phyloP scores from a whole-genome alignment of 192 early-diverging fungal genomes.

The Coemansia sp. region DNA sequence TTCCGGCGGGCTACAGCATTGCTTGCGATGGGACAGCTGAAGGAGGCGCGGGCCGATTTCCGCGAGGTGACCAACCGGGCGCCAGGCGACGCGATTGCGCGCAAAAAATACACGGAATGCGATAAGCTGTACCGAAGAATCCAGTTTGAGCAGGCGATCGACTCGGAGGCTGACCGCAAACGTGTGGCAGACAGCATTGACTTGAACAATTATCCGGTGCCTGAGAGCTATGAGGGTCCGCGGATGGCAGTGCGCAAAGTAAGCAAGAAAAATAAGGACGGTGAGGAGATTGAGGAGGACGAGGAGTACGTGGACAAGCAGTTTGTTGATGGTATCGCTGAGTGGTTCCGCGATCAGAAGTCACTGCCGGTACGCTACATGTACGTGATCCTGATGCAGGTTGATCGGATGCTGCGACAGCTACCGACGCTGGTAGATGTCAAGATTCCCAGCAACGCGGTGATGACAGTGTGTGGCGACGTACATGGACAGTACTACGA shows the following conservation, averaged over 20 bases:
- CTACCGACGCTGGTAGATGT: constrained; percentile 86
- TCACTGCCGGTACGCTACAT: constrained; percentile 89
- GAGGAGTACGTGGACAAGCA: constrained; percentile 71
- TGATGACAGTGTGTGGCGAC: constrained; percentile 95
- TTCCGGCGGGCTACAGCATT: constrained; percentile 91
- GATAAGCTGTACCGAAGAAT: constrained; percentile 86
- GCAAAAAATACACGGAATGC: constrained; percentile 79
- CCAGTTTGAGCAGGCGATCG: constrained; percentile 94
- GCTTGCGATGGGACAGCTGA: constrained; percentile 83
- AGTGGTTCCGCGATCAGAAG: constrained; percentile 84
- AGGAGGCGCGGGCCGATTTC: constrained; percentile 78
- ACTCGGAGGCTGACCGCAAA: constrained; percentile 47
- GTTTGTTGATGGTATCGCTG: constrained; percentile 79
- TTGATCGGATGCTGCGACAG: constrained; percentile 72
- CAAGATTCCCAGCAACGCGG: constrained; percentile 65
- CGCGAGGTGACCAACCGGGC: constrained; percentile 73
- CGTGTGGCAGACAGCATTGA: constrained; percentile 57
- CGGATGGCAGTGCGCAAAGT: constrained; percentile 57
- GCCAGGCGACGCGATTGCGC: constrained; percentile 80
- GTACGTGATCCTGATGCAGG: constrained; percentile 79
- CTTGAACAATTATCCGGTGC: constrained; percentile 57
- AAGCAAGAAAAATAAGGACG: constrained; percentile 3
- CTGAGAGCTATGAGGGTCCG: constrained; percentile 84
- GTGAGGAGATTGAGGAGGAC: constrained; percentile 49
- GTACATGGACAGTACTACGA: constrained; percentile 99